Evolutionary conservation across 257 asterid genomes (phyloP), one percentile per base, ranked within the genome.

Genomic region (Petunia axillaris): DNA sequence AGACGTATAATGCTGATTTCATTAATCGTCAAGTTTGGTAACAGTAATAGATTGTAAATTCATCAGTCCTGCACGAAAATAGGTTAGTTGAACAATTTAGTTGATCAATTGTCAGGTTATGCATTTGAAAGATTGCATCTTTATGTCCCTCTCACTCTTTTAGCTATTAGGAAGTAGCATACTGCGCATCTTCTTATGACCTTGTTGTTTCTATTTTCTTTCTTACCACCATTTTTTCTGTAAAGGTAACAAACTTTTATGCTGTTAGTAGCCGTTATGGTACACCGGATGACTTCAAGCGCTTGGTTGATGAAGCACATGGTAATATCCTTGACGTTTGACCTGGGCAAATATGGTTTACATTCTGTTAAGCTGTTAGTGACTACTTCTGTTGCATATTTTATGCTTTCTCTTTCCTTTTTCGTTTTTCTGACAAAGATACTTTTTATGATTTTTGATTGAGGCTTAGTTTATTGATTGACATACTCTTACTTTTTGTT

Each of bases 201-300:
- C 62, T 50, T 73, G 48, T 73, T 73, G 46, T 40, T 65, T 3
- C 13, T 65, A 65, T 11, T 36, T 70, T 25, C 62, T 73, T 36
- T 15, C 62, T 73, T 62, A 73, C 62, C 62, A 36, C 75, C 40
- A 7, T 59, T 65, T 80, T 35, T 64, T 25, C 65, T 89, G 41
- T 37, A 64, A 81, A 93, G 99, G 99, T 95, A 81, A 95, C 99
- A 44, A 95, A 93, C 84, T 90, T 85, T 82, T 95, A n/a, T 88
- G 99, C 99, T 66, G 97, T 91, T 79, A 95, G 99, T 85, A 93
- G 99, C 88, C 99, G 97, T 82, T 95, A 38, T 84, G 99, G 99
- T 80, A 93, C 98, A 54, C 99, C 99, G 80, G 99, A 93, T 59
- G 99, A 92, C 81, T 93, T 95, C 90, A 95, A 93, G 91, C 91